Conservation (phyloP, 345 rosid genomes). For the Lenwebbia sp. region DNA sequence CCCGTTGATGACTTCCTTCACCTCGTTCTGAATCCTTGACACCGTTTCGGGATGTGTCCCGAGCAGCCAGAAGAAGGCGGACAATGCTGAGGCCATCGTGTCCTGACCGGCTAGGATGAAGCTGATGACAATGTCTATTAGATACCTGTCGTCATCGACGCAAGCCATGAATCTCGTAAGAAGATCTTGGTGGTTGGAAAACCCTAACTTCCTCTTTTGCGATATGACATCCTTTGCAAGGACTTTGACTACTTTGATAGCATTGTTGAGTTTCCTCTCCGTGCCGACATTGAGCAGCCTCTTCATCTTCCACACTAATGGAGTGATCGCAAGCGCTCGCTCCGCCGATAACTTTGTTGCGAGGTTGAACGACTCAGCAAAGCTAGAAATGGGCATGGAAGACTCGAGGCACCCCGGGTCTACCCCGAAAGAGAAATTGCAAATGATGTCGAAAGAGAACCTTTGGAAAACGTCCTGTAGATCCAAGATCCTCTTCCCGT, state of each 20-base stretch:
- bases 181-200: constrained; percentile 27
- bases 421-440: constrained; percentile 55
- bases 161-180: constrained; percentile 50
- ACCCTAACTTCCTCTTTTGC: constrained; percentile 22
- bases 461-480: constrained; percentile 53
- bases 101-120: constrained; percentile 58
- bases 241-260: constrained; percentile 26
- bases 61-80: constrained; percentile 35
- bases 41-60: constrained; percentile 20
- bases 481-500: constrained; percentile 8
- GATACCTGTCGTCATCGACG: constrained; percentile 21
- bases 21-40: constrained; percentile 17
- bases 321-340: constrained; percentile 33
- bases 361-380: constrained; percentile 42
- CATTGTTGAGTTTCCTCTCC: constrained; percentile 39
- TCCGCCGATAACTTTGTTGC: constrained; percentile 41
- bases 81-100: constrained; percentile 38
- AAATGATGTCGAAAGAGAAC: constrained; percentile 57
- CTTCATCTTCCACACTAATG: constrained; percentile 46
- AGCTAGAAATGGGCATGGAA: constrained; percentile 23
- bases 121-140: constrained; percentile 53
- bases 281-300: constrained; percentile 38
- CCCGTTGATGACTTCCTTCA: constrained; percentile 18
- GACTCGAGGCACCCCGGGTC: constrained; percentile 52
- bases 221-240: constrained; percentile 33